Percentiles rank a stretch among this genome's conserved stretches.
Evolutionary conservation across 2,329 filamentous ascomycete species (phyloP).

Genomic region (Pyrenophora graminea): DNA sequence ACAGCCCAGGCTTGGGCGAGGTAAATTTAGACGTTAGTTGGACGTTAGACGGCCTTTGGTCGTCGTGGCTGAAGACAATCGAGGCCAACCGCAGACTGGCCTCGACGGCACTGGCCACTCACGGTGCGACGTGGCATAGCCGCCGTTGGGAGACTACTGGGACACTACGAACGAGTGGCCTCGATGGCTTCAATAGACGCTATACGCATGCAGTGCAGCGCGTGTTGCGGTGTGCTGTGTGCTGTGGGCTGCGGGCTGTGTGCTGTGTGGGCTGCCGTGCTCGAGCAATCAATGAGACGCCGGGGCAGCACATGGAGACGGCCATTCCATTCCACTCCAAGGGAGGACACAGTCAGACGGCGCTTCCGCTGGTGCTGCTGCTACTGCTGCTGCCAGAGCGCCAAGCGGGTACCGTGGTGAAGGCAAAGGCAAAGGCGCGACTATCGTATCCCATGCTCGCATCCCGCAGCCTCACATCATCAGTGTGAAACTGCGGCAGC

Average conservation of each 20-base stretch:
- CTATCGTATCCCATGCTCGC: not conserved
- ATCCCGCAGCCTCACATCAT: not conserved
- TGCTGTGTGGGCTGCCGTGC: slow-evolving; percentile 8
- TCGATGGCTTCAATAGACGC: slow-evolving; percentile 27
- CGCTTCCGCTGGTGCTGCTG: too few relatives aligned
- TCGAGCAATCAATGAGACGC: slow-evolving; percentile 37
- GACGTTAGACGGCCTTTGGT: too few relatives aligned
- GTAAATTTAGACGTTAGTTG: slow-evolving; percentile 25
- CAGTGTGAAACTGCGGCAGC: slow-evolving; percentile 1
- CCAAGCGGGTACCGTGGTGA: too few relatives aligned
- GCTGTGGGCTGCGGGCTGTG: slow-evolving; percentile 9
- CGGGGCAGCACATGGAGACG: too few relatives aligned
- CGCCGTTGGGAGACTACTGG: slow-evolving; percentile 25
- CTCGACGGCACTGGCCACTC: slow-evolving; percentile 19
- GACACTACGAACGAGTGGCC: slow-evolving; percentile 30
- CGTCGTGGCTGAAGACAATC: slow-evolving; percentile 18
- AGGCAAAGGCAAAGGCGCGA: not conserved
- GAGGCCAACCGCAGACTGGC: not conserved
- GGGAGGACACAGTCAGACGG: not conserved
- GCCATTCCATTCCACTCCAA: too few relatives aligned
- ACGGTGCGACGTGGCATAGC: slow-evolving; percentile 21
- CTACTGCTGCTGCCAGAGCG: too few relatives aligned
- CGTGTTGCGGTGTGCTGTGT: slow-evolving; percentile 32
- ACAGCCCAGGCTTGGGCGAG: not conserved
- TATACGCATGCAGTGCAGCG: slow-evolving; percentile 27